Base-by-base conservation (phyloP, 805 yeast genomes). In the Myxozyma lipomycoides region DNA sequence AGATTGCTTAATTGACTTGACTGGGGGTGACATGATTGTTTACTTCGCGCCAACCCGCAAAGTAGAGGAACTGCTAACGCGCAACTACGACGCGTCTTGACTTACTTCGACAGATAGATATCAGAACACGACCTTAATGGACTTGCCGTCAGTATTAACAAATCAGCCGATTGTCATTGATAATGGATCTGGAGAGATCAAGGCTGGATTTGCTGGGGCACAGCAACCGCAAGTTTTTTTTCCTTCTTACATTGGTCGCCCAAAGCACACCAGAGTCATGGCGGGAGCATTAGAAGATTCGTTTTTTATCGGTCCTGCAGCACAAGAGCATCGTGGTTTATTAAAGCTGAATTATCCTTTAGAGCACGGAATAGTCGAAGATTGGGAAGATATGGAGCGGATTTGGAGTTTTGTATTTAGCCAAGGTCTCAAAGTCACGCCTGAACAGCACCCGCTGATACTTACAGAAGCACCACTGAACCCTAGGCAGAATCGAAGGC, bases 151-250 rank as follows among this genome's bases (percentile, higher is more conserved):
- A 19, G 47, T 48, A 36, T 43, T 57, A 23, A 41, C 50, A n/a
- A 83, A 83, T 62, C 91, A 84, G 65, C 89, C 90, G 2, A 72
- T 84, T 30, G 88, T 84, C 34, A 69, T 84, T n/a, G 91, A 84
- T 64, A 83, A 82, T 68, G 96, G 98, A 5, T 83, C 95, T 2
- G 95, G 95, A 1, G 75, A 77, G 35, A 72, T 90, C 48, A 85
- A 88, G 64, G 86, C 95, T 1, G 97, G 98, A 0, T 86, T 90
- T 67, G 95, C 96, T 0, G 96, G 97, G 21, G 95, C 86, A 59
- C 93, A 87, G 44, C 77, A 73, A 58, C 98, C 98, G 2, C 77
- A 79, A 61, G 67, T 78, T 40, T 75, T 74, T 59, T 79, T 81
- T 25, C 81, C 89, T 2, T 70, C 87, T 21, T 68, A 83, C 25